Base-by-base conservation (phyloP, 2,329 filamentous ascomycete species). In the Fusarium heterosporum region DNA sequence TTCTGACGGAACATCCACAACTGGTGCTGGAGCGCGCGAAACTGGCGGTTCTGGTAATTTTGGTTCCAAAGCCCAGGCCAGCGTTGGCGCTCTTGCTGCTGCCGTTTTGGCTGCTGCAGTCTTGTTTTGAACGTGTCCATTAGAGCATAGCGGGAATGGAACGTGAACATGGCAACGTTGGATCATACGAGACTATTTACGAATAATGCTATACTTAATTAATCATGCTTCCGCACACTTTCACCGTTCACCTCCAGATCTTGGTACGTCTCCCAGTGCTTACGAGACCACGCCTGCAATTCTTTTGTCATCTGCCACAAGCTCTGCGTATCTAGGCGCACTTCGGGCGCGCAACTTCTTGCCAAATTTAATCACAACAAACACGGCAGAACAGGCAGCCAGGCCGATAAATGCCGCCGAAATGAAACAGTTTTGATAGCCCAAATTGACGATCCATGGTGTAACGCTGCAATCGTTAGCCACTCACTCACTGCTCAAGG, bases 331-430 rank as follows among this genome's bases (percentile, higher is more conserved):
- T 14, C 61, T 61, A 2, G 30, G 8, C 2, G 68, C 60, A 16
- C 62, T 72, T 28, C 50, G 61, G 11, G 58, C 45, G 5, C 76
- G 66, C 9, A 76, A 49, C 4, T 22, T 36, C 64, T 78, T 78
- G 2, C 85, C 85, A 58, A 76, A 86, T 65, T 78, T 82, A 12
- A 86, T 79, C 67, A 86, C 80, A 2, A 80, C 43, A 12, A 85
- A 73, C 68, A 80, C 78, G 14, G 77, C 78, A 29, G 79, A 69
- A 22, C 79, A 76, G 45, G 79, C 77, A 7, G 74, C 77, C 54
- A 82, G 62, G 1, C 75, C 77, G 59, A 81, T 61, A 10, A 81
- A 80, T 0, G 79, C 81, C 4, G 77, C 73, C 12, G 81, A 77
- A 39, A 83, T 70, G 50, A 78, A 83, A 6, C 79, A 79, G 55